Evolutionary conservation across 176 grass and related monocot species (phyloP).

Genomic region (Phoenix dactylifera): DNA sequence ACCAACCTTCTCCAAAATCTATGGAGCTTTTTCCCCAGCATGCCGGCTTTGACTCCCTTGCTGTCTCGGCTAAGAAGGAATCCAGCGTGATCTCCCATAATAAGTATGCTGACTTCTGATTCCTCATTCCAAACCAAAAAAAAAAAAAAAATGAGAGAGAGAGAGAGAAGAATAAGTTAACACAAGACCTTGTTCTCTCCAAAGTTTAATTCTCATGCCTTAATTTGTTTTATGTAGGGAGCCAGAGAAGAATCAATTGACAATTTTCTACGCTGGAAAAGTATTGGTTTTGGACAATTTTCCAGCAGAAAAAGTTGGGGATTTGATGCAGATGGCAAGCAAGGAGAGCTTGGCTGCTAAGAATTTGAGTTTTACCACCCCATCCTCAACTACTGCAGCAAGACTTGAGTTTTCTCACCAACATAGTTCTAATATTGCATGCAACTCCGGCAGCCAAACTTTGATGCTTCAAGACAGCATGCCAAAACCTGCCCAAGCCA

Average conservation of each 20-base stretch:
- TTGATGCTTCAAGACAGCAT: too few relatives aligned
- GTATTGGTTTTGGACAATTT: constrained; percentile 12
- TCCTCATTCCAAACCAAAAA: too few relatives aligned
- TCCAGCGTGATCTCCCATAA: neutral
- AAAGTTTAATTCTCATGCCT: too few relatives aligned
- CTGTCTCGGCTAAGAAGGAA: neutral
- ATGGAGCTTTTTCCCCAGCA: constrained; percentile 9
- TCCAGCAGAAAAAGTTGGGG: constrained; percentile 2
- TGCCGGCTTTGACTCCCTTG: neutral
- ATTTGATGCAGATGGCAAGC: constrained; percentile 7
- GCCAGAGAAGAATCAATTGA: neutral
- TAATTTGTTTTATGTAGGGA: constrained; percentile 1
- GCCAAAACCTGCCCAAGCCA: too few relatives aligned
- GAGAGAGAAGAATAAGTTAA: too few relatives aligned
- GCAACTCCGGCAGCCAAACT: too few relatives aligned
- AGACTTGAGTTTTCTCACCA: too few relatives aligned
- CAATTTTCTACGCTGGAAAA: constrained; percentile 13
- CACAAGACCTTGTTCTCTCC: too few relatives aligned
- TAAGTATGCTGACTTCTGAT: neutral
- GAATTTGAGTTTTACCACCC: neutral
- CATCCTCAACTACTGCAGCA: neutral
- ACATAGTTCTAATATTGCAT: too few relatives aligned
- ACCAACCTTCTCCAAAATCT: constrained; percentile 1
- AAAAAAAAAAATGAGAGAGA: too few relatives aligned
- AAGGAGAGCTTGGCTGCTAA: neutral